Conservation (phyloP, 805 yeast species). For the Lipomyces oligophaga region DNA sequence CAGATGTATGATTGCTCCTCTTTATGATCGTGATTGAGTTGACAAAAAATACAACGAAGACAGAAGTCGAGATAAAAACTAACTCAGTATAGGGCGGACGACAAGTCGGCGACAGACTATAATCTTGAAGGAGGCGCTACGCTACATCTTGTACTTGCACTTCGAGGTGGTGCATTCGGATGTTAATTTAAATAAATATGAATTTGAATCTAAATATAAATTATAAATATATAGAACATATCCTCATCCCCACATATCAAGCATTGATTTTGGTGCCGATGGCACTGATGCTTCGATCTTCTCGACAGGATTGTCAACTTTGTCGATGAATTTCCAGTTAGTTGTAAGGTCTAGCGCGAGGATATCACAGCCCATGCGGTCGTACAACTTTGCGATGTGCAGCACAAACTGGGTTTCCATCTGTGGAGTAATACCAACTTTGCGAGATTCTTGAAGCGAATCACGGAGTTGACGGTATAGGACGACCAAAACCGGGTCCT, state of each 20-base stretch:
- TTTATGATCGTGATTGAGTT: not conserved
- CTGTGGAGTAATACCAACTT: conserved; percentile 42
- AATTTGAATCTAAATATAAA: not conserved
- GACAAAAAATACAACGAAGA: not conserved
- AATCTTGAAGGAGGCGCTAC: conserved; percentile 84
- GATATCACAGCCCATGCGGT: conserved; percentile 89
- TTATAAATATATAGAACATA: not conserved
- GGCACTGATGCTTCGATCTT: conserved; percentile 1
- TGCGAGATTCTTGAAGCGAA: conserved; percentile 51
- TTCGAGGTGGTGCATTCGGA: conserved; percentile 97
- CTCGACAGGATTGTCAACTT: no score
- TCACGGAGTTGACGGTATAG: conserved; percentile 61
- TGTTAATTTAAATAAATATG: no score
- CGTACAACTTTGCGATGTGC: conserved; percentile 62
- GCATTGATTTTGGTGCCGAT: conserved; percentile 8
- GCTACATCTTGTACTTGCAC: conserved; percentile 82
- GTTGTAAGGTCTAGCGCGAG: conserved; percentile 58
- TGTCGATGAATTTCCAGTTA: conserved; percentile 58
- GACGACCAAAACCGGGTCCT: conserved; percentile 76
- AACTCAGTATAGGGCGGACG: conserved; percentile 54
- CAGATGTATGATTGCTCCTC: conserved; percentile 59
- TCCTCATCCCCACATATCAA: conserved; percentile 21
- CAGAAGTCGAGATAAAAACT: not conserved
- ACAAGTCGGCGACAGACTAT: conserved; percentile 63
- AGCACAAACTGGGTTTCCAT: conserved; percentile 59